A percentile compares a stretch with the other conserved stretches of the same genome.
These are phyloP conservation scores for Venturia aucupariae DNA, from an alignment of 2,329 filamentous ascomycete species.

Conservation along the genomic window DNA sequence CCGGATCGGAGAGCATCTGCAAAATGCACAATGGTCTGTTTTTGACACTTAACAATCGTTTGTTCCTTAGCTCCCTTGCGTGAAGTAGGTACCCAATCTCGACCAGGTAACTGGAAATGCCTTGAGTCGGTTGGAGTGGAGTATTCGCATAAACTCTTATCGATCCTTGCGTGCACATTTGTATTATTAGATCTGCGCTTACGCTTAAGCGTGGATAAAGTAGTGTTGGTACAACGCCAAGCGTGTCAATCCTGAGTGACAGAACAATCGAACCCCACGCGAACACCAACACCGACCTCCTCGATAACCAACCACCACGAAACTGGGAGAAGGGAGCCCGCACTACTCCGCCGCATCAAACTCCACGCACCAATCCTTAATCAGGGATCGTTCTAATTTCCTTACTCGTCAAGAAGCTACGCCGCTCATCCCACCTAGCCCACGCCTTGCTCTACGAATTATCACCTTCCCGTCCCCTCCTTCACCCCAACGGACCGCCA, in stretches of 20 bases:
- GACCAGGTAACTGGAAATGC: not conserved
- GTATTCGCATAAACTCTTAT: not conserved
- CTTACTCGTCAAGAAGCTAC: not conserved
- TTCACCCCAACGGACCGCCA: not conserved
- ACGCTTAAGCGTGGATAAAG: not conserved
- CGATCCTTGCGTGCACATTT: not conserved
- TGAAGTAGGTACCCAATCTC: not conserved
- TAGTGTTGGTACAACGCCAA: not conserved
- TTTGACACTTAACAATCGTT: not conserved
- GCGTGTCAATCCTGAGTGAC: not conserved
- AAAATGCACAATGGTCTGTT: not conserved
- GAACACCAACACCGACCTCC: not conserved
- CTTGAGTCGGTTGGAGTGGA: not conserved
- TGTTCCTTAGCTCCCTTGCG: not conserved
- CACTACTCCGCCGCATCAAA: not conserved
- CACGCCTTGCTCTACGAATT: slow-evolving; percentile 6
- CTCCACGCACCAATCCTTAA: not conserved
- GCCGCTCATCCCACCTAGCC: slow-evolving; percentile 4
- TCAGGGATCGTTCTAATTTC: not conserved
- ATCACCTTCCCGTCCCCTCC: not conserved
- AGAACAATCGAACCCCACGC: not conserved
- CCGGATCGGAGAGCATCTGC: not conserved
- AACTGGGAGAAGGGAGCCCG: not conserved
- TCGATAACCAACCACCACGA: not conserved
- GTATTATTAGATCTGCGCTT: not conserved